Evolutionary conservation across 192 early-diverging fungal genomes (phyloP).

Genomic region (Fimicolochytrium jonesii): DNA sequence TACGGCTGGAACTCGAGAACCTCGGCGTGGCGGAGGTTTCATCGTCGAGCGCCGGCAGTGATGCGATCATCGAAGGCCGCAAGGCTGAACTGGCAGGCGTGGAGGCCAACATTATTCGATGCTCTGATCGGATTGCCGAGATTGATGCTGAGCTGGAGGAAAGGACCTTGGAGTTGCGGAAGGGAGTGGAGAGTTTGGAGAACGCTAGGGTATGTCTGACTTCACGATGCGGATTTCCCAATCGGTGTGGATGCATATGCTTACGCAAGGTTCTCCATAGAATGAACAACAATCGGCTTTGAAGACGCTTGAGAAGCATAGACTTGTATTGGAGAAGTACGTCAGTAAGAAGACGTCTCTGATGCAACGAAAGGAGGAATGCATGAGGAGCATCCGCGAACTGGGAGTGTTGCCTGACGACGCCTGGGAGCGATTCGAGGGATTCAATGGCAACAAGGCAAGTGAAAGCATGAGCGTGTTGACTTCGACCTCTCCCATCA

Average conservation of each 20-base stretch:
- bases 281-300: slow-evolving; percentile 45
- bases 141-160: slow-evolving; percentile 9
- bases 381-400: slow-evolving; percentile 81
- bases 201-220: not conserved
- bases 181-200: not conserved
- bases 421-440: slow-evolving; percentile 70
- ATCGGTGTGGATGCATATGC: no score
- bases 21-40: no score
- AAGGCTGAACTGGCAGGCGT: not conserved
- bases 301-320: slow-evolving; percentile 47
- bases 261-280: slow-evolving; percentile 16
- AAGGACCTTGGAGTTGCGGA: not conserved
- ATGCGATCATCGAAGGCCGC: not conserved
- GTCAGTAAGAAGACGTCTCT: slow-evolving; percentile 58
- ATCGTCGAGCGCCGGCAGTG: not conserved
- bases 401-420: slow-evolving; percentile 94
- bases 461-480: no score
- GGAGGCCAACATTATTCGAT: not conserved
- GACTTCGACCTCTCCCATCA: no score
- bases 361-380: slow-evolving; percentile 82
- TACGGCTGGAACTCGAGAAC: slow-evolving; percentile 56
- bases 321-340: slow-evolving; percentile 71
- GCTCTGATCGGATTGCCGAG: not conserved
- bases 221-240: no score
- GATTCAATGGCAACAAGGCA: slow-evolving; percentile 46